Conservation (phyloP, 345 rosid genomes). For the Gossypioides kirkii region DNA sequence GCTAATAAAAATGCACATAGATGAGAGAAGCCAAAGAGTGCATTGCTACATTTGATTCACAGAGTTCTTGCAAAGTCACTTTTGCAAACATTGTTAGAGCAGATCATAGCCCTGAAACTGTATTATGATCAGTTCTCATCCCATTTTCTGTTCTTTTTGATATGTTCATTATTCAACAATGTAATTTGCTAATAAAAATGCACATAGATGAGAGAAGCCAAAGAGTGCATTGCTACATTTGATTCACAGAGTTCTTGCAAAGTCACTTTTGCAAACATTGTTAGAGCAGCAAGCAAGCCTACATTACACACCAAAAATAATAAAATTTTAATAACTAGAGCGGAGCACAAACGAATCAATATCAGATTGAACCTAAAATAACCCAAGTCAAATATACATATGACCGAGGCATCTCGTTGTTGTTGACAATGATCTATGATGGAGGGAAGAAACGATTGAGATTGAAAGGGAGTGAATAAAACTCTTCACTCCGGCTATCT, state of each 20-base stretch:
- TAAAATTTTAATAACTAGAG: not conserved
- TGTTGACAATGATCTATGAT: slow-evolving; percentile 34
- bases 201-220: not conserved
- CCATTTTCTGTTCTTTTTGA: not conserved
- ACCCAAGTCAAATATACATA: slow-evolving; percentile 2
- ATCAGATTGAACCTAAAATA: slow-evolving; percentile 8
- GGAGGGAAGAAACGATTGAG: slow-evolving; percentile 97
- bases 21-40: not conserved
- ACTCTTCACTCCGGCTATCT: slow-evolving; percentile 83
- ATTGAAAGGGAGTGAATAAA: slow-evolving; percentile 94
- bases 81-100: slow-evolving; percentile 28
- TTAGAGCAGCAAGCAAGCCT: not conserved
- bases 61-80: not conserved
- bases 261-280: not conserved
- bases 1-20: not conserved
- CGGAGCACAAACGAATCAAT: not conserved
- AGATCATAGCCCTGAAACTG: not conserved
- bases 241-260: not conserved
- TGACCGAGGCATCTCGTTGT: slow-evolving; percentile 1
- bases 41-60: not conserved
- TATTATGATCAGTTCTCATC: not conserved
- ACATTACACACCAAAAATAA: not conserved
- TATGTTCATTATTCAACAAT: not conserved
- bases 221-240: not conserved
- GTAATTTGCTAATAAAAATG: not conserved